Base-by-base conservation (phyloP, 352 stramenopile genomes). In the Achlya hypogyna region DNA sequence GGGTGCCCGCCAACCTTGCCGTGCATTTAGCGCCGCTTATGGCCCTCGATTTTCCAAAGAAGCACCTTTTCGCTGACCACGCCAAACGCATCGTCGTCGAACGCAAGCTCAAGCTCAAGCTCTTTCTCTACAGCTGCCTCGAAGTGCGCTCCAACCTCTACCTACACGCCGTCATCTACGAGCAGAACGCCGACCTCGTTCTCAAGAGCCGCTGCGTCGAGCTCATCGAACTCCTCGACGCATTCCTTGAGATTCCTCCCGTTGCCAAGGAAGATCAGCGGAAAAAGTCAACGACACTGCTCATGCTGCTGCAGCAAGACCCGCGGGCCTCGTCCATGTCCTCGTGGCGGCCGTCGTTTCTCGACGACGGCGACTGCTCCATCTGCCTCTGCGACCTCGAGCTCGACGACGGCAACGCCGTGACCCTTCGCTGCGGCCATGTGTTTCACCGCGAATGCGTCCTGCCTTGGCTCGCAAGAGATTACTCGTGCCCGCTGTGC, bases 341-440 rank as follows among this genome's bases (percentile, higher is more conserved):
- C 32, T 59, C 60, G n/a, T 58, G 29, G 16, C 42, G 47, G 5
- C 42, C 22, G n/a, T 47, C 42, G 3, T 59, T 16, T 49, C 32
- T 67, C 10, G 60, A 67, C 25, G 60, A 56, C 31, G 49, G 49
- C 25, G 49, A 67, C 32, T 67, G 60, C 22, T 49, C 60, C 42
- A 67, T 67, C 27, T 67, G 60, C 43, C 42, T 67, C 29, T 35
- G 60, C 32, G 60, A 67, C 18, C 47, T 58, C 25, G 60, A 67
- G 12, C 14, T 32, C 9, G 28, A 42, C 10, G 54, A 51, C 23
- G 53, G 16, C 18, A 12, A 27, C 3, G 32, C 47, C 2, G 42
- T 67, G 20, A 60, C 60, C 5, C 51, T 67, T 10, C 60, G 42
- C 6, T 67, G 60, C 51, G 22, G 22, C 12, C 60, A 67, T 34